Conservation (phyloP, 1,284 basidiomycete genomes). For the Malassezia dermatis region DNA sequence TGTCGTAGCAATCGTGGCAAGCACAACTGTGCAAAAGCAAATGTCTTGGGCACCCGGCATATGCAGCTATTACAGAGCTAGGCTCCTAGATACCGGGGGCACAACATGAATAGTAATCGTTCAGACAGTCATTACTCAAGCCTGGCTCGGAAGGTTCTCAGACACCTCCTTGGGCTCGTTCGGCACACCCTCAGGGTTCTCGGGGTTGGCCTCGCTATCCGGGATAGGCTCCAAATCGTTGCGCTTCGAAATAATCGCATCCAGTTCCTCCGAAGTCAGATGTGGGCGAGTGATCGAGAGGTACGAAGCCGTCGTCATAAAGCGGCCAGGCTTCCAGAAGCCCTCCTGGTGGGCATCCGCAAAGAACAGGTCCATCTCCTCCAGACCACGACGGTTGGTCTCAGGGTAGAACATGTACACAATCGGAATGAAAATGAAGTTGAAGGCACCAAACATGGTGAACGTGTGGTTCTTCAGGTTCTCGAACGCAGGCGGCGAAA, state of each 20-base stretch:
- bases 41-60: no score
- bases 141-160: not conserved
- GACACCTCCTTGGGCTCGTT: not conserved
- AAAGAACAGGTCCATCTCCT: conserved; percentile 40
- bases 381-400: conserved; percentile 42
- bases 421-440: conserved; percentile 40
- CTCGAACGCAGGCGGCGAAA: conserved; percentile 59
- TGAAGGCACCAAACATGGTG: conserved; percentile 44
- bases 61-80: no score
- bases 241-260: conserved; percentile 20
- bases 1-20: not conserved
- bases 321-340: conserved; percentile 20
- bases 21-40: not conserved
- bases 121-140: not conserved
- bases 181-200: not conserved
- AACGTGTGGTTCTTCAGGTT: conserved; percentile 55
- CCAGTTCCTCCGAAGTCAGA: conserved; percentile 29
- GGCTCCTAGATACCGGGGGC: not conserved
- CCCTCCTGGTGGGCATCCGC: conserved; percentile 24
- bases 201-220: not conserved
- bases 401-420: conserved; percentile 46
- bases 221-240: not conserved
- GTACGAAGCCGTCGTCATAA: conserved; percentile 30
- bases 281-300: conserved; percentile 22
- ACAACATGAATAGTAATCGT: not conserved